phyloP scores from a whole-genome alignment of 176 grass and related monocot genomes.

The Thalia dealbata region DNA sequence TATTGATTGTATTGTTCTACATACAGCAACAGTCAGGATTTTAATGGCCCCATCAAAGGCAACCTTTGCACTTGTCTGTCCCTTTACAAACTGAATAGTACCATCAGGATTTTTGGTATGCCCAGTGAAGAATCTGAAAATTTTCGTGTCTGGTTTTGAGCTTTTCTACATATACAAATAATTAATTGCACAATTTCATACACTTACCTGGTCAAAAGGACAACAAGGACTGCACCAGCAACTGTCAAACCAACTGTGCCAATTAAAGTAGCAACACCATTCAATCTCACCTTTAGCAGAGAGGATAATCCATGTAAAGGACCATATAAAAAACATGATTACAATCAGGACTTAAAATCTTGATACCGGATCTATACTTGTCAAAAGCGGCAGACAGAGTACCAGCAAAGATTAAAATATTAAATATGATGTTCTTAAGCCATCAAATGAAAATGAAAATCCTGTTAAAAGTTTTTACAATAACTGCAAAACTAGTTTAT shows the following conservation, averaged over 20 bases:
- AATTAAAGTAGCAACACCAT: constrained; percentile 95
- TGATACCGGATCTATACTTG: too few relatives aligned
- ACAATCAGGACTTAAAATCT: neutral
- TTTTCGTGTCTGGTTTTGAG: neutral
- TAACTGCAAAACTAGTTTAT: too few relatives aligned
- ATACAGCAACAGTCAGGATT: constrained; percentile 91
- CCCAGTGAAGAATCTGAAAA: constrained; percentile 80
- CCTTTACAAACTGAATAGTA: constrained; percentile 61
- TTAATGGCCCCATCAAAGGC: constrained; percentile 84
- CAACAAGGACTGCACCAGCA: constrained; percentile 63
- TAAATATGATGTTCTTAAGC: too few relatives aligned
- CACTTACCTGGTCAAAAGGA: constrained; percentile 76
- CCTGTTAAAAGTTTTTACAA: too few relatives aligned
- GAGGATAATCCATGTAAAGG: constrained; percentile 5
- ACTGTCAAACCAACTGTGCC: constrained; percentile 81
- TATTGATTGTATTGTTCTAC: constrained; percentile 10
- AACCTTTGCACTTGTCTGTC: constrained; percentile 50
- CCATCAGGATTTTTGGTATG: constrained; percentile 75
- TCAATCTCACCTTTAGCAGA: constrained; percentile 72
- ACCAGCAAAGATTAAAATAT: too few relatives aligned
- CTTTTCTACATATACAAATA: neutral
- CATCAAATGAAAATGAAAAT: too few relatives aligned
- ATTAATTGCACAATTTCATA: constrained; percentile 19
- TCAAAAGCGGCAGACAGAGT: too few relatives aligned
- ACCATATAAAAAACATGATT: constrained; percentile 10